Base-by-base conservation (phyloP, 2,329 filamentous ascomycete genomes). In the Ophiosphaerella narmari region DNA sequence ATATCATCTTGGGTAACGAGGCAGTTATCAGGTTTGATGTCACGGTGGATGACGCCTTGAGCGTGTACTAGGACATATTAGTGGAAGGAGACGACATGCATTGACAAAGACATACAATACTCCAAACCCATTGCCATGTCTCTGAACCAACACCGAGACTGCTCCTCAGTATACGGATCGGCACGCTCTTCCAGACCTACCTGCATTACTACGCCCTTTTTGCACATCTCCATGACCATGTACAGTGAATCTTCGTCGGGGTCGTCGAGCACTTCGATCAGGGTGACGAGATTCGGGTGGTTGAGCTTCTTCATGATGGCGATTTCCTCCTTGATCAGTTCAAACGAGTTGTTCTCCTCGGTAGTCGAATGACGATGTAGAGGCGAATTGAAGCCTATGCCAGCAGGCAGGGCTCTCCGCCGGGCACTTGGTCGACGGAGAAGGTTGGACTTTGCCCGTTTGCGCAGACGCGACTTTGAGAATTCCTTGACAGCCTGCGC, bases 291-390 rank as follows among this genome's bases (percentile, higher is more conserved):
- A 67, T 97, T 99, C 24, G 86, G 88, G 68, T 99, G 94, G 67
- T 97, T 87, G 39, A 97, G 82, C 76, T 97, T 97, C 80, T 97
- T 99, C 92, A 99, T 97, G 69, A 97, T 95, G 50, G 94, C 94
- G 65, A 97, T 94, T 74, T 99, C 94, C 72, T 96, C 90, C 54
- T 91, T 89, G 72, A 99, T 97, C 52, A 97, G 78, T 66, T 89
- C 89, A 11, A 97, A 79, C 0, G 93, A 85, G 60, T 87, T 87
- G 68, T 89, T 87, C 37, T 82, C 79, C 37, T 83, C 80, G 6
- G 75, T 75, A 7, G 79, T 78, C 8, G 83, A 81, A 62, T 82
- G 80, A 32, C 85, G 79, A 71, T 88, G 83, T 43, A 87, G 70
- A 2, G 84, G 83, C n/a, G 83, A 84, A 64, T 86, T 86, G 73